Percentiles rank a stretch among this genome's conserved stretches.
Evolutionary conservation across 2,329 filamentous ascomycete species (phyloP).

Genomic region (Escovopsis sp.): DNA sequence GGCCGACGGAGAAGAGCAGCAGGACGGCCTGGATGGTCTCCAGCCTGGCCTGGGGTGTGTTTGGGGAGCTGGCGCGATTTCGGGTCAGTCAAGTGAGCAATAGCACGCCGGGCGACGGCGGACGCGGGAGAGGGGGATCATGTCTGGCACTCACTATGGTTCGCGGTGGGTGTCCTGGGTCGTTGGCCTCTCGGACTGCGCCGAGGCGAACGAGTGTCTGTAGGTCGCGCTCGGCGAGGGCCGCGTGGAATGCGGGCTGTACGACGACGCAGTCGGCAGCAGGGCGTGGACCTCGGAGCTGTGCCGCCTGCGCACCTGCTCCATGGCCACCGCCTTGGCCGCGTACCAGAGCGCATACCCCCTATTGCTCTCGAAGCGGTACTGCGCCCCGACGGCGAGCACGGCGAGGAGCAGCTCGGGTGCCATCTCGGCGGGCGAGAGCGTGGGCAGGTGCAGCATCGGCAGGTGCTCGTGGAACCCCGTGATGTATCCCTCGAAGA

Average conservation of each 20-base stretch:
- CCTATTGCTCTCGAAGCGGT: conserved; percentile 45
- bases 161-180: conserved; percentile 45
- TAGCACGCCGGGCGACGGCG: neutral
- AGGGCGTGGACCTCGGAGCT: conserved; percentile 43
- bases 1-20: conserved; percentile 43
- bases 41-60: conserved; percentile 42
- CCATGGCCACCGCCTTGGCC: conserved; percentile 40
- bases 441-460: conserved; percentile 53
- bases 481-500: conserved; percentile 54
- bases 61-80: conserved; percentile 32
- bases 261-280: conserved; percentile 41
- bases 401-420: conserved; percentile 55
- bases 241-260: conserved; percentile 44
- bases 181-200: conserved; percentile 40
- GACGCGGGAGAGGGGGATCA: neutral
- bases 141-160: conserved; percentile 34
- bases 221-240: conserved; percentile 43
- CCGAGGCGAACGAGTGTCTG: conserved; percentile 43
- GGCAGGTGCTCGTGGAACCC: conserved; percentile 47
- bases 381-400: conserved; percentile 52
- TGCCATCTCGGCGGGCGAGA: conserved; percentile 47
- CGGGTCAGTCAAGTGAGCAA: neutral
- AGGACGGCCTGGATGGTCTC: conserved; percentile 53
- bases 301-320: conserved; percentile 43
- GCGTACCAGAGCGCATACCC: conserved; percentile 48